Evolutionary conservation across 345 rosid genomes (phyloP).

Genomic region (Laguncularia racemosa): DNA sequence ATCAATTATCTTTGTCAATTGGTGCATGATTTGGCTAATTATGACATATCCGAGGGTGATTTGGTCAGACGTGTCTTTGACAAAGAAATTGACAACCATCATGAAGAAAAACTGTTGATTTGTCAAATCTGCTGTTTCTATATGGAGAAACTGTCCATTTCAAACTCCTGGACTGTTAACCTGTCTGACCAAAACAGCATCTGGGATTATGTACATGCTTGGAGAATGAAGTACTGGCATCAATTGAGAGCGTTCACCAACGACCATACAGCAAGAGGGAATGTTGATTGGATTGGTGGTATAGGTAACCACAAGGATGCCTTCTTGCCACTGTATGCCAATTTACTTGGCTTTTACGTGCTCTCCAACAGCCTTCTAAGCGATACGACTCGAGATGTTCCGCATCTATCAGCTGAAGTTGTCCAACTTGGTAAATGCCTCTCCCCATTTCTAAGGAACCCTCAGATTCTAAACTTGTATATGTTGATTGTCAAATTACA

Average conservation of each 20-base stretch:
- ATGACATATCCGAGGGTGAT: conserved; percentile 41
- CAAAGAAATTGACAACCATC: conserved; percentile 92
- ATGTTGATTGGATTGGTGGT: conserved; percentile 68
- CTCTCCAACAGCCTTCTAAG: conserved; percentile 54
- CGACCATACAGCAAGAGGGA: conserved; percentile 32
- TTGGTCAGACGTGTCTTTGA: conserved; percentile 84
- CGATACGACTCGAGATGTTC: conserved; percentile 6
- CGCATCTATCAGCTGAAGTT: conserved; percentile 26
- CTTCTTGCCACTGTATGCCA: conserved; percentile 73
- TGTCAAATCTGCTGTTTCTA: conserved; percentile 71
- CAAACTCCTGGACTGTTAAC: conserved; percentile 16
- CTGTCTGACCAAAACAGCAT: conserved; percentile 15
- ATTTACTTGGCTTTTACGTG: conserved; percentile 69
- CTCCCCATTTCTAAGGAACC: conserved; percentile 56
- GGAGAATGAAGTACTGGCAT: conserved; percentile 52
- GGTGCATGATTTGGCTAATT: conserved; percentile 45
- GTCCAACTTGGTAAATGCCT: conserved; percentile 47
- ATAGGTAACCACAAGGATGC: conserved; percentile 87
- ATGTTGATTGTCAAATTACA: conserved; percentile 39
- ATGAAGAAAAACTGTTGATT: conserved; percentile 83
- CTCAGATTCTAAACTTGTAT: conserved; percentile 60
- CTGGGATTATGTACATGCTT: conserved; percentile 27
- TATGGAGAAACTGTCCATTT: conserved; percentile 45
- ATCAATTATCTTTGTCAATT: conserved; percentile 48
- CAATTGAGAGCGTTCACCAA: conserved; percentile 50